Percentiles rank a stretch among this genome's conserved stretches.
Conservation (phyloP, 495 filamentous ascomycete genomes). For the Penicillium robsamsonii region DNA sequence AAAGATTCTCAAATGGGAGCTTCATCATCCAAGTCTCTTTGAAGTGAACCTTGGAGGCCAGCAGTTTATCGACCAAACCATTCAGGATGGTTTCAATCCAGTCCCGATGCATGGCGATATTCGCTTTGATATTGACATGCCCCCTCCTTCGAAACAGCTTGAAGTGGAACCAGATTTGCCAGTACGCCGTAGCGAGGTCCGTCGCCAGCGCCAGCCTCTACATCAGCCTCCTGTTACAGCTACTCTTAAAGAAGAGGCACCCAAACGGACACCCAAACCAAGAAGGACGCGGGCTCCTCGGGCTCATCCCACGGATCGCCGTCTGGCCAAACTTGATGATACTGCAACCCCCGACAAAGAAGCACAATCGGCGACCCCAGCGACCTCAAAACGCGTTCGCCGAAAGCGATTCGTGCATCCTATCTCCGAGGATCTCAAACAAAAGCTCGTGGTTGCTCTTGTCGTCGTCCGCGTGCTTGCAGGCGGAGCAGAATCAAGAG, state of each 20-base stretch:
- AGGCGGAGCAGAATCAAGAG: conserved; percentile 63
- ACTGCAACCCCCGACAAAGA: conserved; percentile 15
- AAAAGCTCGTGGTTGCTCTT: conserved; percentile 62
- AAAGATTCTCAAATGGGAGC: conserved; percentile 39
- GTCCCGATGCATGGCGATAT: conserved; percentile 34
- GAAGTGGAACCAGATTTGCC: conserved; percentile 7
- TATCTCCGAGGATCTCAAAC: conserved; percentile 28
- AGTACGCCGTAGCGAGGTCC: conserved; percentile 6
- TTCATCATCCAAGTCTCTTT: conserved; percentile 34
- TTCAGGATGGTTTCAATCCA: conserved; percentile 31
- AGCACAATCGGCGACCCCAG: neutral
- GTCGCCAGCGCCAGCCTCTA: neutral
- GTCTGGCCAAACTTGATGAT: conserved; percentile 32
- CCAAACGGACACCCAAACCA: neutral
- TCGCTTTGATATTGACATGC: conserved; percentile 34
- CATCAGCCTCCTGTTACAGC: neutral
- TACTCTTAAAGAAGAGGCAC: neutral
- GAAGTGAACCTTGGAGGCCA: conserved; percentile 19
- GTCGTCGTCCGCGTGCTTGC: conserved; percentile 69
- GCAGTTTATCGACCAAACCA: conserved; percentile 38
- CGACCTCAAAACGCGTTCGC: conserved; percentile 16
- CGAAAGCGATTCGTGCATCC: conserved; percentile 24
- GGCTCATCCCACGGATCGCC: conserved; percentile 17
- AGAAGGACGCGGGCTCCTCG: conserved; percentile 3
- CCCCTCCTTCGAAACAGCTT: neutral